Evolutionary conservation across 1,284 basidiomycete species (phyloP), one percentile per base, ranked within the genome.

Genomic region (Leccinum solheimii): DNA sequence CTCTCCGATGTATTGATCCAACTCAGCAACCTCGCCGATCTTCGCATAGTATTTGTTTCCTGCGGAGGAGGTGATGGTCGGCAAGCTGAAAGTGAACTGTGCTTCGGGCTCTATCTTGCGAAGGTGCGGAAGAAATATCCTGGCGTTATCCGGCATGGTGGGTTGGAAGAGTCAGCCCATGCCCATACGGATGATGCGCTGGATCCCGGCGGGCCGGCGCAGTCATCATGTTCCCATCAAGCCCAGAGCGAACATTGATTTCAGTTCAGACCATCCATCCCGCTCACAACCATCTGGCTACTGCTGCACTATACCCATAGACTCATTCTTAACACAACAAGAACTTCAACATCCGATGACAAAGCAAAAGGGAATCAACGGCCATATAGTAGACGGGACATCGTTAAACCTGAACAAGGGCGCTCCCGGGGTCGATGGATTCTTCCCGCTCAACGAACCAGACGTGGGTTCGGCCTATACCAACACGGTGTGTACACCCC

Each of bases 1-100:
- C 72, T 95, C 92, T 23, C 89, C 91, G 0, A 75, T 67, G 66
- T 85, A 89, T 67, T 94, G 92, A 62, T 88, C 88, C 55, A 60
- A 71, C 62, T 90, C 87, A 14, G 63, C 65, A 5, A 74, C 51
- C 8, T 75, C 72, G 5, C 88, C 88, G 9, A 79, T 59, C 69
- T 92, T 92, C 53, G 80, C 84, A 65, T 82, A 90, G 72, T 88
- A 91, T 14, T 68, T 68, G 49, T 76, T 78, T 5, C 87, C 87
- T 3, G 79, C 78, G 1, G 88, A 86, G 9, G 89, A 87, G n/a
- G 67, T 73, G 26, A 88, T 70, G 61, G 76, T 75, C 4, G 86
- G 83, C 5, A 79, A 74, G n/a, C 50, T 65, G n/a, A 79, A 80
- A 11, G 72, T 75, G 65, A 87, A 84, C 5, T 81, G 72, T 13